Base-by-base conservation (phyloP, 441 rosid species). In the Syzygium malaccense region DNA sequence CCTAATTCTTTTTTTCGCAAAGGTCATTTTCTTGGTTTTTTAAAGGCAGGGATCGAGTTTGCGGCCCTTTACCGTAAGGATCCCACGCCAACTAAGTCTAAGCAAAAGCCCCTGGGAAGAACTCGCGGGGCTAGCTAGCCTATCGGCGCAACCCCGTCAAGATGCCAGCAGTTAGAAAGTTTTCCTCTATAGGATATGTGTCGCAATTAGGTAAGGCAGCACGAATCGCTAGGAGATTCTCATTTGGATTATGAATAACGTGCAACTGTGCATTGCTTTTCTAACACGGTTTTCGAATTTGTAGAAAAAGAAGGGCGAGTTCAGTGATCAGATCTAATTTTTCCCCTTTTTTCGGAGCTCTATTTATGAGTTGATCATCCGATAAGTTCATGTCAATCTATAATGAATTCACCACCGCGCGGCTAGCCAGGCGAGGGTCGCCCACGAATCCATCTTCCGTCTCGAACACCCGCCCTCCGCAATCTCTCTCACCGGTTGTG, bases 381-480 rank as follows among this genome's bases (percentile, higher is more conserved):
- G 0, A 17, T 0, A 15, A 0, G 12, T 8, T 17, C 30, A 64
- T 2, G 3, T 64, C 75, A 3, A 64, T 1, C 9, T 10, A 15
- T 30, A 8, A 30, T 30, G 9, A 30, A 64, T 30, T 11, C 0
- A 64, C 8, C 30, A 4, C 6, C 1, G 8, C 0, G 5, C 6
- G 0, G 17, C 23, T 30, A 1, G 75, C 2, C 0, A 64, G 12
- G 5, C 18, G 13, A 64, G 37, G 37, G 19, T 19, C 3, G 0
- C 32, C 1, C 2, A 4, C 0, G 3, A 64, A 64, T 64, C 1
- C 37, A 30, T 3, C 18, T 5, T 30, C 71, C 3, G 10, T 62
- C 20, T 2, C 0, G 0, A 64, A 4, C 41, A 13, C 12, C 41
- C 6, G 0, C 23, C 13, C 13, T 8, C 7, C 3, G 1, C 41